Base-by-base conservation (phyloP, 805 yeast genomes). In the Yamadazyma olivae region DNA sequence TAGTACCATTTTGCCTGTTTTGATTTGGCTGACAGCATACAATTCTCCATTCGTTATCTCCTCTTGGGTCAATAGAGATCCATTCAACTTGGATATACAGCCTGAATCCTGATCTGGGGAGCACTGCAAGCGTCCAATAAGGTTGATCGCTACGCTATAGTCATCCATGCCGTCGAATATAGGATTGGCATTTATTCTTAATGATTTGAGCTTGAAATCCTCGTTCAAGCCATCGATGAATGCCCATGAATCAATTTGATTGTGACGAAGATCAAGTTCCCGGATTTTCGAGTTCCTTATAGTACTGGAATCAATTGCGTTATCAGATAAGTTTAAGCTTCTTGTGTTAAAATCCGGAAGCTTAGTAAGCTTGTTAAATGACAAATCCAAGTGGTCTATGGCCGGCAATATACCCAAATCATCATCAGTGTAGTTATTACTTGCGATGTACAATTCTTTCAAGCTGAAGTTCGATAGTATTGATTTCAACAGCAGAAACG, bases 31-130 rank as follows among this genome's bases (percentile, higher is more conserved):
- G 19, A 83, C 61, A 41, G 83, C 79, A 50, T 74, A 86, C 4
- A 84, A 52, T 53, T 88, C 95, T 1, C 85, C 82, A 44, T 81
- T 83, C 5, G 40, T 45, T 13, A 88, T 64, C 32, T 79, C 83
- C 2, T 57, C 67, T 0, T 30, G 37, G 3, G 61, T 50, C 6
- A 86, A 58, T 0, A 24, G 33, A 0, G 79, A 68, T 1, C 95
- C 95, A 49, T 89, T 79, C 10, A 88, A 56, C 17, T 56, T 59
- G n/a, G 16, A 6, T 5, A 24, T 20, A 10, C 23, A 20, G n/a
- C n/a, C 22, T 9, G 9, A 6, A 22, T 26, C n/a, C 32, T 32
- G n/a, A n/a, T n/a, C n/a, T 1, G 29, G 10, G 20, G 30, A 38
- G 36, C 64, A 61, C 5, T 36, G 41, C 5, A 65, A 56, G 17